Conservation (phyloP, 805 yeast genomes). For the Saccharomycopsis amapae region DNA sequence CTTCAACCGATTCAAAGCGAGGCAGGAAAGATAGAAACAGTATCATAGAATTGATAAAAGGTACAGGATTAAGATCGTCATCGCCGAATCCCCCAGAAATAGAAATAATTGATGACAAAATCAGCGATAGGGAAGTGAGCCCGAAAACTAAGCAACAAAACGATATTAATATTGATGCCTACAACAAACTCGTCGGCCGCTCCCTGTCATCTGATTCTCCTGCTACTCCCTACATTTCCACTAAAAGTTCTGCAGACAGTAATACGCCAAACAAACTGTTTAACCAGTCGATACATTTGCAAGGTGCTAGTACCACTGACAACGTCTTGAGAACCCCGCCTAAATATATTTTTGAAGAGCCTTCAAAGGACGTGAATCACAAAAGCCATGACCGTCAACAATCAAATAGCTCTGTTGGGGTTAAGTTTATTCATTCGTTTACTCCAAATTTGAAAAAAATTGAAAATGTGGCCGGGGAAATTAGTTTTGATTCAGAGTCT, state of each 20-base stretch:
- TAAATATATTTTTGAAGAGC: too few species aligned
- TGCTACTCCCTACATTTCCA: too few species aligned
- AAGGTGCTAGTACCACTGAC: too few species aligned
- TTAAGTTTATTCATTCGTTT: constrained; percentile 12
- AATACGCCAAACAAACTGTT: too few species aligned
- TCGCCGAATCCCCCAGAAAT: background rate
- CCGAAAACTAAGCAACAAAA: background rate
- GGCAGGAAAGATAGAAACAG: background rate
- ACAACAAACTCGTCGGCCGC: constrained; percentile 5
- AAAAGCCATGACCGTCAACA: constrained; percentile 5
- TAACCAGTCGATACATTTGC: too few species aligned
- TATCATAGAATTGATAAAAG: background rate
- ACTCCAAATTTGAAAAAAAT: constrained; percentile 11
- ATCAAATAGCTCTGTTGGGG: constrained; percentile 12
- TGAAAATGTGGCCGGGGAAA: background rate
- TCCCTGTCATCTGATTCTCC: too few species aligned
- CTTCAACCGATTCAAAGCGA: background rate
- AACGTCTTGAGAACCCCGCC: too few species aligned
- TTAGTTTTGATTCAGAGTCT: constrained; percentile 3
- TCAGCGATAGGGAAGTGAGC: too few species aligned
- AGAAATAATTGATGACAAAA: background rate
- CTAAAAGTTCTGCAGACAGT: too few species aligned
- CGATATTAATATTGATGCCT: constrained; percentile 2
- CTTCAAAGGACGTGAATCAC: background rate
- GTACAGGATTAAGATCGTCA: background rate